phyloP scores from a whole-genome alignment of 768 basidiomycete genomes.

The Mycena pura region DNA sequence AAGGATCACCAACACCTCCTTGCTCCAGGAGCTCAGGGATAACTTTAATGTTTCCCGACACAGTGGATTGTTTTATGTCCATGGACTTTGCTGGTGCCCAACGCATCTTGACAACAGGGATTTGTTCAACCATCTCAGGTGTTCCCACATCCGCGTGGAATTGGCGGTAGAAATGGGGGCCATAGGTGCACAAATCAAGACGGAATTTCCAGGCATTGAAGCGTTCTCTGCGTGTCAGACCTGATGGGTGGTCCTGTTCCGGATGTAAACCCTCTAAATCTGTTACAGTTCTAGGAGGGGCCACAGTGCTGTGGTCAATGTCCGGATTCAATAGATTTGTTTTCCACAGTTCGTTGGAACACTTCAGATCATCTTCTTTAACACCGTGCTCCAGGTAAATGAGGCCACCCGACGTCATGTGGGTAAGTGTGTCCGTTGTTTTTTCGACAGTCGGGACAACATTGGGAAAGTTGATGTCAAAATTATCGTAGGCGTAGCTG shows the following conservation, averaged over 20 bases:
- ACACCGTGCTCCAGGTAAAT: constrained; percentile 34
- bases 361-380: constrained; percentile 34
- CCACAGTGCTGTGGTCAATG: too few species aligned
- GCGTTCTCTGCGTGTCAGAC: constrained; percentile 25
- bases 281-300: constrained; percentile 1
- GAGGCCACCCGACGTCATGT: constrained; percentile 40
- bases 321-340: too few species aligned
- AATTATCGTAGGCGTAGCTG: constrained; percentile 47
- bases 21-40: constrained; percentile 28
- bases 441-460: constrained; percentile 39
- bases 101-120: constrained; percentile 29
- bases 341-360: constrained; percentile 43
- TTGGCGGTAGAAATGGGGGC: constrained; percentile 31
- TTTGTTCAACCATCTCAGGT: constrained; percentile 33
- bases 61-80: constrained; percentile 31
- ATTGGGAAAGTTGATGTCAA: constrained; percentile 45
- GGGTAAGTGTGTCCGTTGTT: too few species aligned
- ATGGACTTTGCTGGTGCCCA: constrained; percentile 29
- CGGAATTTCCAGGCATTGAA: constrained; percentile 38
- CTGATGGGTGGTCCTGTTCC: constrained; percentile 17
- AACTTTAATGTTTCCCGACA: constrained; percentile 27
- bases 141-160: too few species aligned
- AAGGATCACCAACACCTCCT: constrained; percentile 30
- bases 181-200: constrained; percentile 31
- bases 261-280: constrained; percentile 25